Percentiles rank a stretch among this genome's conserved stretches.
phyloP scores from a whole-genome alignment of 192 early-diverging fungal species.

The Gaertneriomyces sp. region DNA sequence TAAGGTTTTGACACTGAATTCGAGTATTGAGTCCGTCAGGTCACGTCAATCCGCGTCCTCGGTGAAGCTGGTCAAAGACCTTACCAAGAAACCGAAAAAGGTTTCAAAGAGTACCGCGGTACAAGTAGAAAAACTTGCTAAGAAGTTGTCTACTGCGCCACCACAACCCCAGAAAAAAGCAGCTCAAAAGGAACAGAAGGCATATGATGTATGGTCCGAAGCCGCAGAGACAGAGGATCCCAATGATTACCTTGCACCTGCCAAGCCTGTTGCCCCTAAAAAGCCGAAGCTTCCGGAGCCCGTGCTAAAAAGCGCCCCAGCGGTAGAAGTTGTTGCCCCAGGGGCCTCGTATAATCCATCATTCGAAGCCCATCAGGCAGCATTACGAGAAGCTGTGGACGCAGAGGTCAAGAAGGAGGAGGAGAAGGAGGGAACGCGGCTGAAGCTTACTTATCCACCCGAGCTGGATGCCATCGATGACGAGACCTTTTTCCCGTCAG shows the following conservation, averaged over 20 bases:
- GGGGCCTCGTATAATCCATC: conserved; percentile 91
- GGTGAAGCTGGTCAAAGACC: no score
- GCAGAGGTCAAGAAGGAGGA: conserved; percentile 42
- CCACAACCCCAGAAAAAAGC: no score
- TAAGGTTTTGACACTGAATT: no score
- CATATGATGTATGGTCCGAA: conserved; percentile 64
- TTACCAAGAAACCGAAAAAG: conserved; percentile 31
- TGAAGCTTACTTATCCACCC: conserved; percentile 46
- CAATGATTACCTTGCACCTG: conserved; percentile 46
- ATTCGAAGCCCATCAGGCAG: conserved; percentile 71
- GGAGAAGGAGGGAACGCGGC: conserved; percentile 18
- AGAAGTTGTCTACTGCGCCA: not conserved
- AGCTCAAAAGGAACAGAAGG: no score
- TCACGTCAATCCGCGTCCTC: no score
- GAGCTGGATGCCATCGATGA: conserved; percentile 50
- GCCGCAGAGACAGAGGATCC: conserved; percentile 14
- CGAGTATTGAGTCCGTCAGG: no score
- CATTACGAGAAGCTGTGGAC: conserved; percentile 42
- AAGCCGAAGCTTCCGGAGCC: conserved; percentile 43
- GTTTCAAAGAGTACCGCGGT: conserved; percentile 42
- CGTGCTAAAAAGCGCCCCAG: conserved; percentile 45
- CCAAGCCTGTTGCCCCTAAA: conserved; percentile 37
- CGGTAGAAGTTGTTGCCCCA: conserved; percentile 71
- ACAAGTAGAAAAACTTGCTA: conserved; percentile 44
- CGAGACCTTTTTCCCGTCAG: conserved; percentile 39